phyloP scores from a whole-genome alignment of 1,284 basidiomycete genomes.

The Neolentinus lepideus region DNA sequence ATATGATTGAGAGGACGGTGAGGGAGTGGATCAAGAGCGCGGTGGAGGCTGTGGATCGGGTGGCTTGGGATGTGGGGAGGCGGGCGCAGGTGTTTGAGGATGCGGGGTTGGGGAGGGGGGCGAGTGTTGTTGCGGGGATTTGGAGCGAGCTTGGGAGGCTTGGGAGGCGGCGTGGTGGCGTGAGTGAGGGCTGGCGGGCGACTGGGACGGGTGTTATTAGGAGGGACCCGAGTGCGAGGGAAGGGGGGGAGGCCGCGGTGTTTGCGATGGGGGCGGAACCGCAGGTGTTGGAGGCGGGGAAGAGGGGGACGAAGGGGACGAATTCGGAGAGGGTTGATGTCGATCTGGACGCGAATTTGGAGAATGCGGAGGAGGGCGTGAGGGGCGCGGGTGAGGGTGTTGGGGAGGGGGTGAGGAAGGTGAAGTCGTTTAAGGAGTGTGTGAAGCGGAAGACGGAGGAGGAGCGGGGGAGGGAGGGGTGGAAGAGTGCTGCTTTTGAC shows the following conservation, averaged over 20 bases:
- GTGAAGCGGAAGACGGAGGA: slow-evolving; percentile 35
- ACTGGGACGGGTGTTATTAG: slow-evolving; percentile 58
- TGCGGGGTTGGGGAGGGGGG: slow-evolving; percentile 41
- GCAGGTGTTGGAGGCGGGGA: slow-evolving; percentile 56
- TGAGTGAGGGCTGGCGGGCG: slow-evolving; percentile 38
- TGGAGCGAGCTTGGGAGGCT: slow-evolving; percentile 61
- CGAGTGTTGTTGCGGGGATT: slow-evolving; percentile 43
- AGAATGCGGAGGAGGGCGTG: slow-evolving; percentile 9
- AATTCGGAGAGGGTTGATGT: slow-evolving; percentile 32
- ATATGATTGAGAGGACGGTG: slow-evolving; percentile 48
- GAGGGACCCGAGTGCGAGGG: slow-evolving; percentile 25
- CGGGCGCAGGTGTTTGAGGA: slow-evolving; percentile 58
- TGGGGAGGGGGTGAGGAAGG: slow-evolving; percentile 30
- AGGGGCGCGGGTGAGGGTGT: slow-evolving; percentile 21
- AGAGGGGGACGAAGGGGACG: slow-evolving; percentile 54
- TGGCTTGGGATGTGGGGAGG: slow-evolving; percentile 49
- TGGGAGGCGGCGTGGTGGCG: slow-evolving; percentile 27
- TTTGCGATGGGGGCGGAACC: slow-evolving; percentile 66
- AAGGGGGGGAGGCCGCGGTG: slow-evolving; percentile 23
- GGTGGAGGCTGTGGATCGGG: slow-evolving; percentile 43
- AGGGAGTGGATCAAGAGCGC: slow-evolving; percentile 41
- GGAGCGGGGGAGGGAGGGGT: slow-evolving; percentile 36
- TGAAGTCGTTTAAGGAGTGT: slow-evolving; percentile 36
- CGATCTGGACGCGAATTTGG: slow-evolving; percentile 13
- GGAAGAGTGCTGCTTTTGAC: slow-evolving; percentile 47